Evolutionary conservation across 192 early-diverging fungal genomes (phyloP), one percentile per base, ranked within the genome.

Genomic region (Coemansia sp.): DNA sequence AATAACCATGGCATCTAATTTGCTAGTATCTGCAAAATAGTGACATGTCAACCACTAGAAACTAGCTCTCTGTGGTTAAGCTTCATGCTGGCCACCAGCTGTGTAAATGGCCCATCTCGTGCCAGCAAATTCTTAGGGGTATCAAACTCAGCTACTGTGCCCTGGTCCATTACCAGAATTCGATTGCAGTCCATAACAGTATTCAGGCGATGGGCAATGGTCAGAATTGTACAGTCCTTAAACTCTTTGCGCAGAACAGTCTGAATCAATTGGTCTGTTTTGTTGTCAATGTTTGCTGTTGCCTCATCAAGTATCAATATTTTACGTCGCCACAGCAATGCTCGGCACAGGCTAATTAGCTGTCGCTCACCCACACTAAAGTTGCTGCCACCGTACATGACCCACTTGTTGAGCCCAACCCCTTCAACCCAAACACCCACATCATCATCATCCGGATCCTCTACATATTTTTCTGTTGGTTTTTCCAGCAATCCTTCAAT

Each of bases 241-340:
- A 72, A 72, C 52, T 65, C 81, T n/a, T 15, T 55, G 1, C 83
- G 81, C 15, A 90, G 79, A 5, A 88, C 72, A 12, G 80, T 58
- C 58, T 90, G 91, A 41, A 94, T 90, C 60, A 84, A 25, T 21
- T 58, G 62, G 62, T 89, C 87, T 11, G 85, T 85, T 12, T 76
- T 68, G 17, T 71, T 41, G 54, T 86, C 85, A 11, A 86, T 71
- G 45, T 81, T 84, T 48, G 85, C 85, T 22, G 84, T 85, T 9
- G 84, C 92, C 70, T 94, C 92, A 64, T 94, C 92, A 61, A 94
- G 76, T 14, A 94, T 77, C 58, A 94, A 60, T 43, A 94, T 81
- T 27, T 84, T 85, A 41, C 87, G 83, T 32, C 84, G 85, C 22
- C 87, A 71, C 11, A 92, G 66, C n/a, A 92, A 52, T 1, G 88